Conservation (phyloP, 371 early-diverging fungal genomes). For the Mucor piriformis region DNA sequence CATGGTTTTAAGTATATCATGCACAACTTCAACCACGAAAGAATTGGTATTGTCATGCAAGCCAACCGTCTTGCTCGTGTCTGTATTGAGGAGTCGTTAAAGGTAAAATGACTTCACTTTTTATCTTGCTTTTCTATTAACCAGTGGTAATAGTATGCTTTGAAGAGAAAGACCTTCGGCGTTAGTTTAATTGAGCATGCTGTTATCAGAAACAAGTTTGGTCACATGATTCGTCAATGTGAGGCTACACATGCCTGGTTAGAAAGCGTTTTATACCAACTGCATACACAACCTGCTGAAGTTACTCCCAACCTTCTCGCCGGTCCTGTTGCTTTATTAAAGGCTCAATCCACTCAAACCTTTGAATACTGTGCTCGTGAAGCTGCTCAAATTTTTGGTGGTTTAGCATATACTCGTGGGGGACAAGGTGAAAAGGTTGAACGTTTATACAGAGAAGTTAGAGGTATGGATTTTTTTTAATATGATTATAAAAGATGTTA, state of each 20-base stretch:
- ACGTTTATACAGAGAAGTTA: slow-evolving; percentile 84
- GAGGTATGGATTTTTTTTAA: neutral
- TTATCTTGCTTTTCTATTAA: neutral
- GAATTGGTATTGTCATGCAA: slow-evolving; percentile 81
- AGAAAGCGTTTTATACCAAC: slow-evolving; percentile 73
- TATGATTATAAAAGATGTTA: neutral
- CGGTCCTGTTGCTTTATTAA: slow-evolving; percentile 87
- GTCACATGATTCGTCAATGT: slow-evolving; percentile 81
- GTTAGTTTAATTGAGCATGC: slow-evolving; percentile 75
- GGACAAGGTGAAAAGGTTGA: slow-evolving; percentile 90
- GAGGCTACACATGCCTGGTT: slow-evolving; percentile 90
- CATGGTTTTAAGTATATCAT: slow-evolving; percentile 84
- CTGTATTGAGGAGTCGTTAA: slow-evolving; percentile 84
- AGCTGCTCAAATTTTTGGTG: slow-evolving; percentile 93
- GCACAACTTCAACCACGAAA: slow-evolving; percentile 81
- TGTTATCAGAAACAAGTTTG: slow-evolving; percentile 73
- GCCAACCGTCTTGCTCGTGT: slow-evolving; percentile 88
- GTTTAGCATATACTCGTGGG: slow-evolving; percentile 79
- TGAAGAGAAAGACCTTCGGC: slow-evolving; percentile 88
- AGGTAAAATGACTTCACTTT: no score
- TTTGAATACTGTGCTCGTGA: slow-evolving; percentile 90
- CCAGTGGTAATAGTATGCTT: slow-evolving; percentile 60
- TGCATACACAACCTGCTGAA: slow-evolving; percentile 66
- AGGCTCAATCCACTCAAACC: slow-evolving; percentile 85
- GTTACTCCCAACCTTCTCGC: slow-evolving; percentile 75